phyloP scores from a whole-genome alignment of 2,329 filamentous ascomycete species.

The Paraconiothyrium sp. region DNA sequence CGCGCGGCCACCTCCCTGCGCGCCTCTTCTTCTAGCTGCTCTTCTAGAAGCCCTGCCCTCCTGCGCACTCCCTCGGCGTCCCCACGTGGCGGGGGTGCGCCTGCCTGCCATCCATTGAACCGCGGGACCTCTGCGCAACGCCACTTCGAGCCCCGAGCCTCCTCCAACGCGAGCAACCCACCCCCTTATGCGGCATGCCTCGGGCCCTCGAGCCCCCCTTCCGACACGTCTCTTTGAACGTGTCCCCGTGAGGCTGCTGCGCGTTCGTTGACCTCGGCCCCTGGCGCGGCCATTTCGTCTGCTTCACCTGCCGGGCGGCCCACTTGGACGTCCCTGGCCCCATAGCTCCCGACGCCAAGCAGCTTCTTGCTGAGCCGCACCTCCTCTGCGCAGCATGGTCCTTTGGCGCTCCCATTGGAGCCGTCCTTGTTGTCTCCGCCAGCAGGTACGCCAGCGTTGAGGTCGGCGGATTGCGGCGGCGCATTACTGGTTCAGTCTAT shows the following conservation, averaged over 20 bases:
- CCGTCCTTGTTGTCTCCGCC: slow-evolving; percentile 27
- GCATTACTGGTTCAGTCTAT: slow-evolving; percentile 16
- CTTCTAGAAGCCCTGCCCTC: slow-evolving; percentile 11
- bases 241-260: slow-evolving; percentile 4
- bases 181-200: background rate
- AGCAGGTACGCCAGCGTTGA: slow-evolving; percentile 9
- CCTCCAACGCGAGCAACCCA: background rate
- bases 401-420: background rate
- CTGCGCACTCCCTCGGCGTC: background rate
- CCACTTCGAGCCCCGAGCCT: slow-evolving; percentile 1
- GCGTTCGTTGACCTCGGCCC: background rate
- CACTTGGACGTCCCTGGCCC: background rate
- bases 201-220: slow-evolving; percentile 5
- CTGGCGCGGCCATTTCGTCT: background rate
- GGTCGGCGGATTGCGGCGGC: slow-evolving; percentile 38
- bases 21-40: slow-evolving; percentile 5
- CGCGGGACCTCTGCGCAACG: slow-evolving; percentile 3
- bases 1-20: background rate
- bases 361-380: background rate
- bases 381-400: background rate
- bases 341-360: background rate
- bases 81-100: slow-evolving; percentile 11
- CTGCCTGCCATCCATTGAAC: background rate
- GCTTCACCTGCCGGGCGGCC: background rate
- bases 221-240: background rate